Evolutionary conservation across 225 moss, liverwort and hornwort genomes (phyloP).

Genomic region (Pseudisothecium myosuroides): DNA sequence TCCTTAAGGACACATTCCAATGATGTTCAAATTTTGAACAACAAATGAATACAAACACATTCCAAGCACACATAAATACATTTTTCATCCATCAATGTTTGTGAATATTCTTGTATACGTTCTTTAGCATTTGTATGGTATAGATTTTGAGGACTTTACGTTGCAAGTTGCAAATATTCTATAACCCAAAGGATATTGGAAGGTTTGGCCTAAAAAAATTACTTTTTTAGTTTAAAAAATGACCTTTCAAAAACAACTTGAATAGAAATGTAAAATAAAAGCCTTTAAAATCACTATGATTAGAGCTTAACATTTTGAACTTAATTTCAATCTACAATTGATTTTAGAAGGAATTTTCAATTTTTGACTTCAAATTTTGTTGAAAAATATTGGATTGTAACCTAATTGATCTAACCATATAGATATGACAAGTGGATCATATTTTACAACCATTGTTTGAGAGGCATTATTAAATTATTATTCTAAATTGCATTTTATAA

Average conservation of each 20-base stretch:
- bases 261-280: background rate
- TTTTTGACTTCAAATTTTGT: background rate
- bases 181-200: background rate
- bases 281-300: fast-evolving
- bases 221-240: background rate
- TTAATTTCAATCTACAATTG: background rate
- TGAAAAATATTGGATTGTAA: background rate
- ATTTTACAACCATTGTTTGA: background rate
- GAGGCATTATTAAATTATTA: background rate
- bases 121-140: background rate
- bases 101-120: background rate
- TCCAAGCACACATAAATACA: fast-evolving
- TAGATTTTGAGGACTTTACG: background rate
- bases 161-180: background rate
- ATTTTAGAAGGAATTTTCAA: background rate
- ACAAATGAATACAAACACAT: background rate
- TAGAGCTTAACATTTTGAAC: background rate
- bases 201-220: background rate
- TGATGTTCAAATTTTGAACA: background rate
- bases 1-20: too few species aligned
- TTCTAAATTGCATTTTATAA: background rate
- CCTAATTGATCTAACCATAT: background rate
- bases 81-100: background rate
- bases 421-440: background rate
- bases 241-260: background rate